phyloP scores from a whole-genome alignment of 2,329 filamentous ascomycete genomes.

The Fragosphaeria purpurea region DNA sequence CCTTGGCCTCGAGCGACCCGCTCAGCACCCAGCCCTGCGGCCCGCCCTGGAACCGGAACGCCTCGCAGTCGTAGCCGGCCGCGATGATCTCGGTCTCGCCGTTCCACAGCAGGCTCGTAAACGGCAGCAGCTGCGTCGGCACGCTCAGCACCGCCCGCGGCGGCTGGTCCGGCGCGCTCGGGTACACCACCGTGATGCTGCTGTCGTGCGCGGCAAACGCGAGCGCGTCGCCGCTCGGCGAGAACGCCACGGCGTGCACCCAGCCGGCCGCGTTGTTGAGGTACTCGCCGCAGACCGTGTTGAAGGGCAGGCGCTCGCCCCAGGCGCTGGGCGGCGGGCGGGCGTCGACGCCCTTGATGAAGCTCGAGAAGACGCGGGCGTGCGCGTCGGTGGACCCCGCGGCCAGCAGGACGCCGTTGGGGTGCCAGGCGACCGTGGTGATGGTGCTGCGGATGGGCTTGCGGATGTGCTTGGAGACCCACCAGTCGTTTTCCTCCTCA shows the following conservation, averaged over 20 bases:
- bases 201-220: constrained; percentile 94
- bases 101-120: constrained; percentile 88
- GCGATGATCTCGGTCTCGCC: constrained; percentile 88
- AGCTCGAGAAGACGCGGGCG: constrained; percentile 86
- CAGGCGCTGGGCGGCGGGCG: constrained; percentile 79
- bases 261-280: constrained; percentile 94
- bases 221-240: constrained; percentile 82
- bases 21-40: constrained; percentile 74
- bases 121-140: constrained; percentile 80
- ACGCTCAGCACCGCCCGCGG: constrained; percentile 85
- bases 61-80: constrained; percentile 82
- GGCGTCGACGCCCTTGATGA: constrained; percentile 88
- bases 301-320: constrained; percentile 94
- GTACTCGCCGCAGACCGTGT: constrained; percentile 95
- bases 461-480: constrained; percentile 98
- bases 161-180: constrained; percentile 79
- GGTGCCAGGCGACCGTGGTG: constrained; percentile 91
- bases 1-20: constrained; percentile 71
- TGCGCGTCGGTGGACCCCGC: constrained; percentile 97
- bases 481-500: constrained; percentile 99
- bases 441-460: constrained; percentile 98
- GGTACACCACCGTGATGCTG: constrained; percentile 94
- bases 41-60: constrained; percentile 76
- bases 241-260: constrained; percentile 91
- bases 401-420: constrained; percentile 89